phyloP scores from a whole-genome alignment of 331 rosid species.

The Ulmus americana region DNA sequence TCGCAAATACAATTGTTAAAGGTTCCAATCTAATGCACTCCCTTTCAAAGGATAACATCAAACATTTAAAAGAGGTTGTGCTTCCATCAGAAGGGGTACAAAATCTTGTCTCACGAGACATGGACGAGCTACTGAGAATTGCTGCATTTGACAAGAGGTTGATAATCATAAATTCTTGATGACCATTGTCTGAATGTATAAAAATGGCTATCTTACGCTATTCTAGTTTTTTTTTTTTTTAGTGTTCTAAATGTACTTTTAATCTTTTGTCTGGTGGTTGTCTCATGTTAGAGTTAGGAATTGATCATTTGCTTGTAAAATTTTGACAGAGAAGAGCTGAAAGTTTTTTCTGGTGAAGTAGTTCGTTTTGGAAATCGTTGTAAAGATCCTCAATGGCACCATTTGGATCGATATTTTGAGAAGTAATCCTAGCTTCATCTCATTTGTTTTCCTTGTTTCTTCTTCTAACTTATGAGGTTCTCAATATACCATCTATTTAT shows the following conservation, averaged over 20 bases:
- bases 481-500: constrained; percentile 23
- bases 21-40: constrained; percentile 95
- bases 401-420: constrained; percentile 86
- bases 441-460: constrained; percentile 16
- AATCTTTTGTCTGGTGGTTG: constrained; percentile 5
- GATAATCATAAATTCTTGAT: not conserved
- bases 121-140: constrained; percentile 76
- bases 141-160: constrained; percentile 98
- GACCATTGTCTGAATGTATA: not conserved
- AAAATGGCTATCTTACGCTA: constrained; percentile 13
- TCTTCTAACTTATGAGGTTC: constrained; percentile 6
- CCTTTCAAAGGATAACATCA: constrained; percentile 80
- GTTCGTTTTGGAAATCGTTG: constrained; percentile 99
- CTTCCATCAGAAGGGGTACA: constrained; percentile 89
- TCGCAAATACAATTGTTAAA: constrained; percentile 92
- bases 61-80: constrained; percentile 77
- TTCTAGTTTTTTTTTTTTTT: constrained; percentile 9
- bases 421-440: constrained; percentile 46
- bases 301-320: constrained; percentile 33
- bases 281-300: constrained; percentile 12
- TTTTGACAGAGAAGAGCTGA: constrained; percentile 88
- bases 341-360: constrained; percentile 86
- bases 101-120: constrained; percentile 72
- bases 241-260: not conserved
- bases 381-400: constrained; percentile 99